A percentile compares a stretch with the other conserved stretches of the same genome.
phyloP scores from a whole-genome alignment of 2,329 filamentous ascomycete genomes.

The Aureobasidium sp. region DNA sequence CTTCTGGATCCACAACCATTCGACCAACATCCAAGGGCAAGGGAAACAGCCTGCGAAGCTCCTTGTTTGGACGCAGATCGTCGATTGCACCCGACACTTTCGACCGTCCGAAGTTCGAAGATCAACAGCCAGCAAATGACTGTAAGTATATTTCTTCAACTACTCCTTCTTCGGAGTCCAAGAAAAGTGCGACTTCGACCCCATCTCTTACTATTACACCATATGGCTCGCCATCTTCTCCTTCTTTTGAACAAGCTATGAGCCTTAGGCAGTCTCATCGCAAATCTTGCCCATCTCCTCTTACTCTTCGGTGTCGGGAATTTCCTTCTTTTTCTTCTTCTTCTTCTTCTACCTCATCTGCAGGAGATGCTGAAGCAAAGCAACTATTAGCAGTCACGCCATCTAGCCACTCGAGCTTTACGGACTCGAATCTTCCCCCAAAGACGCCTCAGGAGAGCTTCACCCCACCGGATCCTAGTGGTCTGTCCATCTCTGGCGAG shows the following conservation, averaged over 20 bases:
- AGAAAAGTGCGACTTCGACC: constrained; percentile 22
- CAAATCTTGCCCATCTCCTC: constrained; percentile 31
- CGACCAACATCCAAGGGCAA: constrained; percentile 41
- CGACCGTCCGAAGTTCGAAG: constrained; percentile 27
- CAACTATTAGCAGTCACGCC: constrained; percentile 29
- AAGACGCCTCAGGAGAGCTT: constrained; percentile 71
- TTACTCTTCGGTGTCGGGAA: constrained; percentile 29
- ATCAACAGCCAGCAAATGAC: constrained; percentile 19
- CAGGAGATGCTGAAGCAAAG: constrained; percentile 20
- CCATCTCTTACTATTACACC: constrained; percentile 29
- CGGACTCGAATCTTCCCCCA: constrained; percentile 44
- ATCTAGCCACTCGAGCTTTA: constrained; percentile 41
- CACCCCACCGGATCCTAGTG: constrained; percentile 70
- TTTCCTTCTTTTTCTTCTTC: constrained; percentile 14
- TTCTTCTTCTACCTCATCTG: constrained; percentile 12
- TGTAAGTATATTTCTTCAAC: constrained; percentile 30
- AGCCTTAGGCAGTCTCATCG: constrained; percentile 31
- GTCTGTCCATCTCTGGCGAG: constrained; percentile 68
- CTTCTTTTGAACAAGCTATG: constrained; percentile 32
- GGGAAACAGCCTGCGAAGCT: constrained; percentile 44
- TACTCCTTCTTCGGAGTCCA: constrained; percentile 19
- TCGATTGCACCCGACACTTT: constrained; percentile 42
- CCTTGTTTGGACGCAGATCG: constrained; percentile 39
- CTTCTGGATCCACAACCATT: constrained; percentile 28
- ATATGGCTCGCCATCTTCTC: constrained; percentile 27